phyloP scores from a whole-genome alignment of 805 yeast genomes.

The Yamadazyma nakazawae region DNA sequence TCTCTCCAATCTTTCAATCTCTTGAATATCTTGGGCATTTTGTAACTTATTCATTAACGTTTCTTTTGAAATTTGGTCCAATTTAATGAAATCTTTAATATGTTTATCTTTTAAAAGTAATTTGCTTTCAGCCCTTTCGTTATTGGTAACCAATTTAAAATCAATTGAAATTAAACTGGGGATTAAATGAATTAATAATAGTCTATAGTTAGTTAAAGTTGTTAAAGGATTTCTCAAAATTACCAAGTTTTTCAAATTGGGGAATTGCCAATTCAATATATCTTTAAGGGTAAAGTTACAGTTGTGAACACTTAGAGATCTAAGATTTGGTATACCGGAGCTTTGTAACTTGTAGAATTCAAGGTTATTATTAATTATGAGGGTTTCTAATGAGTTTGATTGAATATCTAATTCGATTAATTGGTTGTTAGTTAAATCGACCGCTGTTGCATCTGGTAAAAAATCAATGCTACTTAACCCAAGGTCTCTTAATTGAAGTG shows the following conservation, averaged over 20 bases:
- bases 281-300: slow-evolving; percentile 11
- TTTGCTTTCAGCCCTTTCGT: slow-evolving; percentile 48
- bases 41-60: slow-evolving; percentile 52
- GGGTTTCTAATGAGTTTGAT: slow-evolving; percentile 37
- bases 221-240: slow-evolving; percentile 60
- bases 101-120: slow-evolving; percentile 33
- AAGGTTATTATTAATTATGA: slow-evolving; percentile 63
- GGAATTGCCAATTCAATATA: slow-evolving; percentile 23
- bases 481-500: slow-evolving; percentile 33
- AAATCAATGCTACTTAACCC: slow-evolving; percentile 35
- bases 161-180: slow-evolving; percentile 69
- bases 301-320: slow-evolving; percentile 6
- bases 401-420: slow-evolving; percentile 51
- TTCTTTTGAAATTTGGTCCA: slow-evolving; percentile 18
- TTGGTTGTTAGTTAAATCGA: slow-evolving; percentile 78
- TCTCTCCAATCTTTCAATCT: slow-evolving; percentile 33
- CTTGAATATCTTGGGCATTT: slow-evolving; percentile 66
- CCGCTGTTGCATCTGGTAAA: slow-evolving; percentile 37
- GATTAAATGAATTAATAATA: slow-evolving; percentile 54
- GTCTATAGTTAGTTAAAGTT: slow-evolving; percentile 51
- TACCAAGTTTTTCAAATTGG: slow-evolving; percentile 40
- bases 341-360: slow-evolving; percentile 14
- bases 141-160: slow-evolving; percentile 54
- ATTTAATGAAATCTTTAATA: slow-evolving; percentile 9
- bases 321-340: slow-evolving; percentile 3